Base-by-base conservation (phyloP, 2,329 filamentous ascomycete genomes). In the Diaporthe amygdali region DNA sequence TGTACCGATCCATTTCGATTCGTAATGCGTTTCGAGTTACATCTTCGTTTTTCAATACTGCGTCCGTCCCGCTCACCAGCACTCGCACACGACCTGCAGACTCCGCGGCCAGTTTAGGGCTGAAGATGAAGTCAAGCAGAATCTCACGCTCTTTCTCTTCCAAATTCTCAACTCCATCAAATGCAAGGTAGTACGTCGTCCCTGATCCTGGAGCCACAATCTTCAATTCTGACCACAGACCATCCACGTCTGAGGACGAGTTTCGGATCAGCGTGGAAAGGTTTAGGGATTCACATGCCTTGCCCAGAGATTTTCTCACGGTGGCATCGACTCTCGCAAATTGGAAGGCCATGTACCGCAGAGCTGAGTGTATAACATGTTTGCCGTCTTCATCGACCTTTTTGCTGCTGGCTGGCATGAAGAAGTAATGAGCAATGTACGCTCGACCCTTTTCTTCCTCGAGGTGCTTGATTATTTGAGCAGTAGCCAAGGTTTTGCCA, bases 281-380 rank as follows among this genome's bases (percentile, higher is more conserved):
- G 44, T 56, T 64, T 4, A 63, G 66, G 9, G 71, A 55, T 5
- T 76, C 73, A 41, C 76, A 78, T 20, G 71, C 70, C 30, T 77
- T 76, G 10, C 74, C 70, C 14, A 78, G 66, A 5, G 68, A 61
- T 12, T 75, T 76, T 51, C 49, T 41, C 9, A 75, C 74, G 1
- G 71, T 76, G 17, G 55, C 44, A n/a, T 78, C 77, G n/a, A 76
- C 74, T 9, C 76, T 76, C 1, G 77, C 76, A 15, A 78, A 73
- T 64, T 77, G 77, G 55, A 78, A 78, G 2, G 77, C 77, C 74
- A 78, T 77, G 52, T 77, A 76, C 37, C 75, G 75, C 14, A 78
- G 49, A 9, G 75, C 75, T 9, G 70, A 70, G 15, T 75, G 76
- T 30, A 76, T 71, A 0, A 74, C 69, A 27, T 69, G 71, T 39